phyloP scores from a whole-genome alignment of 768 basidiomycete genomes.

The Fomitopsis serialis region DNA sequence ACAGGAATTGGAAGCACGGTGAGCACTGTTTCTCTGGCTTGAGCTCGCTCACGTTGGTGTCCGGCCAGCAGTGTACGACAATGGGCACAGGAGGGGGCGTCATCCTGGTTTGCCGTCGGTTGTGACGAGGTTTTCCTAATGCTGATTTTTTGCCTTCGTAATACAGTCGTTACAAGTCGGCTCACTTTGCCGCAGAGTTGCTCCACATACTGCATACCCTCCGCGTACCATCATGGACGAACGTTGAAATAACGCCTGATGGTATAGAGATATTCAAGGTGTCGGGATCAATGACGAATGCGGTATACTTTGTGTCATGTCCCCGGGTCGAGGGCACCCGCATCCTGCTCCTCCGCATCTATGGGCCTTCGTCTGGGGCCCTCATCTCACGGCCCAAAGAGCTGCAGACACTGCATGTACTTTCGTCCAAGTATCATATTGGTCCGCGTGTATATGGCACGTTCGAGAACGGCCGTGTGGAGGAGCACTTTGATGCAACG shows the following conservation, averaged over 20 bases:
- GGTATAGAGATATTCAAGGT: slow-evolving; percentile 68
- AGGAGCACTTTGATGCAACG: slow-evolving; percentile 90
- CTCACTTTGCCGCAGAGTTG: slow-evolving; percentile 47
- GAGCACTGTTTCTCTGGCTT: slow-evolving; percentile 28
- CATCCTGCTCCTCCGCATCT: slow-evolving; percentile 86
- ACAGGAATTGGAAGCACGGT: slow-evolving; percentile 64
- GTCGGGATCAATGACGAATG: slow-evolving; percentile 91
- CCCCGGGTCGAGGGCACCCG: slow-evolving; percentile 39
- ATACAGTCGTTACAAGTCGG: slow-evolving; percentile 59
- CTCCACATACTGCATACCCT: slow-evolving; percentile 52
- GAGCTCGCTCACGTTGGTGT: slow-evolving; percentile 16
- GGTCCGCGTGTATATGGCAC: slow-evolving; percentile 93
- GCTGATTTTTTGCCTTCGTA: slow-evolving; percentile 19
- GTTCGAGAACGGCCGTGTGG: slow-evolving; percentile 91
- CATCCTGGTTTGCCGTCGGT: slow-evolving; percentile 31
- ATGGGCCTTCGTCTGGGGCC: slow-evolving; percentile 79
- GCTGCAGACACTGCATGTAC: slow-evolving; percentile 80
- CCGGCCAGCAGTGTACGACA: slow-evolving; percentile 16
- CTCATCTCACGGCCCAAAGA: slow-evolving; percentile 88
- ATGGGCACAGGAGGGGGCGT: slow-evolving; percentile 17
- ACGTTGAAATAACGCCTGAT: slow-evolving; percentile 38
- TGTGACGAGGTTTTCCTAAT: slow-evolving; percentile 28
- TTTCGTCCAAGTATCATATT: slow-evolving; percentile 83
- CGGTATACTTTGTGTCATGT: slow-evolving; percentile 93
- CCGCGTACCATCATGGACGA: slow-evolving; percentile 55